phyloP scores from a whole-genome alignment of 1,284 basidiomycete species.

The Polyporus tsugae region DNA sequence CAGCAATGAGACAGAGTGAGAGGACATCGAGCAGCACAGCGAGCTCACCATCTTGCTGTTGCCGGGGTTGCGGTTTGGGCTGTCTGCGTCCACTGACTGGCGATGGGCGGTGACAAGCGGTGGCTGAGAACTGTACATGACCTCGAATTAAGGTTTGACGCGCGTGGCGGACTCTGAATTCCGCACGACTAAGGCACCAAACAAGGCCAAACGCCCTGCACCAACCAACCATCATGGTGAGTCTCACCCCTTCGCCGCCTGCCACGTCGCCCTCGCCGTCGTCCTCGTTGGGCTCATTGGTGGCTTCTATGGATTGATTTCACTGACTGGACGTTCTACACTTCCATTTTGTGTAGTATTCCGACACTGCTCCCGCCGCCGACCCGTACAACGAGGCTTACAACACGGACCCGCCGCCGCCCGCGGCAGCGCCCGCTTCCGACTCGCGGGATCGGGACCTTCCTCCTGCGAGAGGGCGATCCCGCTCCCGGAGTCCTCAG shows the following conservation, averaged over 20 bases:
- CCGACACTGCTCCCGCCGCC: conserved; percentile 64
- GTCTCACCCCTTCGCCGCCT: conserved; percentile 39
- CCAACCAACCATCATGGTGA: conserved; percentile 65
- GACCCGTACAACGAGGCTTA: conserved; percentile 87
- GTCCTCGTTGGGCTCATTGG: not conserved
- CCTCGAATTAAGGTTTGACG: conserved; percentile 40
- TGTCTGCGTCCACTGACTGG: conserved; percentile 29
- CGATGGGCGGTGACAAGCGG: conserved; percentile 34
- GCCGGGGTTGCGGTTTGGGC: conserved; percentile 54
- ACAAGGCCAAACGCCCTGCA: conserved; percentile 42
- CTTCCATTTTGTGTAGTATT: conserved; percentile 55
- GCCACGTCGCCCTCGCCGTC: conserved; percentile 24
- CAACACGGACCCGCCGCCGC: conserved; percentile 63
- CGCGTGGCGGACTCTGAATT: conserved; percentile 38
- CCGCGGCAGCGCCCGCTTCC: conserved; percentile 49
- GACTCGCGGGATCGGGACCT: conserved; percentile 52
- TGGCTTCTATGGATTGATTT: conserved; percentile 6
- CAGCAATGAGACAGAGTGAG: conserved; percentile 16
- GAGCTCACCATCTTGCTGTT: conserved; percentile 83
- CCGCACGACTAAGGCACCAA: conserved; percentile 32
- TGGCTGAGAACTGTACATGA: conserved; percentile 66
- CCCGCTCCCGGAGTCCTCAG: conserved; percentile 71
- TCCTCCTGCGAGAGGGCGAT: conserved; percentile 64
- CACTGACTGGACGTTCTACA: conserved; percentile 4
- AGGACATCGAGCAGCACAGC: conserved; percentile 42